Conservation (phyloP, 257 asterid genomes). For the Gentiana macrophylla region DNA sequence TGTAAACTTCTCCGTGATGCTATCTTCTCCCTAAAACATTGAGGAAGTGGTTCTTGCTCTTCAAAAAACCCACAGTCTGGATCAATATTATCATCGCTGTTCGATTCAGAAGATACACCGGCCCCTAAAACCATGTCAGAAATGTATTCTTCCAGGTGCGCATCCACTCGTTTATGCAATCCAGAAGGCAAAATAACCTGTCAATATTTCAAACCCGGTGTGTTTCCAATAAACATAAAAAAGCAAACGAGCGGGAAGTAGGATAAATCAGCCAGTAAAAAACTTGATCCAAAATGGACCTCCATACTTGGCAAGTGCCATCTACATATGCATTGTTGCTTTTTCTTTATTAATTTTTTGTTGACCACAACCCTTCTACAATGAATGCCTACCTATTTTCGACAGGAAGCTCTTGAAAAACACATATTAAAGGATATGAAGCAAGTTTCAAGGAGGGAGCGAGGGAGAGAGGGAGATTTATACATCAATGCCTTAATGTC, state of each 20-base stretch:
- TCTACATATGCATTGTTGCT: too few species aligned
- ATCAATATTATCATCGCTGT: constrained; percentile 44
- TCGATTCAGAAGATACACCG: constrained; percentile 44
- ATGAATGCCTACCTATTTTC: too few species aligned
- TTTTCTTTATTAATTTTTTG: too few species aligned
- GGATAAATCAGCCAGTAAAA: too few species aligned
- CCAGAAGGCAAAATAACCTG: constrained; percentile 75
- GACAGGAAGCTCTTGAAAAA: too few species aligned
- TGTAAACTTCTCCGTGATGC: constrained; percentile 42
- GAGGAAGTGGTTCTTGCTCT: constrained; percentile 51
- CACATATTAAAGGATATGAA: background rate
- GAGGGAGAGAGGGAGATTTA: background rate
- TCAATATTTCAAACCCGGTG: constrained; percentile 10
- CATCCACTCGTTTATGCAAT: constrained; percentile 47
- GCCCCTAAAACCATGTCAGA: constrained; percentile 47
- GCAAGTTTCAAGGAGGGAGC: background rate
- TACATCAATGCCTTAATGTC: too few species aligned
- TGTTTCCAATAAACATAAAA: constrained; percentile 3
- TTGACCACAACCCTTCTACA: too few species aligned
- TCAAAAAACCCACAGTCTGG: constrained; percentile 73
- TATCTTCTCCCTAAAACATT: constrained; percentile 44
- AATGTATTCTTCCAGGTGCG: constrained; percentile 42
- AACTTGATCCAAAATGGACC: too few species aligned
- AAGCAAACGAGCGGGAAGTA: background rate
- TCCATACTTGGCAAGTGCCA: too few species aligned